phyloP scores from a whole-genome alignment of 495 filamentous ascomycete genomes.

The Niebla homalea region DNA sequence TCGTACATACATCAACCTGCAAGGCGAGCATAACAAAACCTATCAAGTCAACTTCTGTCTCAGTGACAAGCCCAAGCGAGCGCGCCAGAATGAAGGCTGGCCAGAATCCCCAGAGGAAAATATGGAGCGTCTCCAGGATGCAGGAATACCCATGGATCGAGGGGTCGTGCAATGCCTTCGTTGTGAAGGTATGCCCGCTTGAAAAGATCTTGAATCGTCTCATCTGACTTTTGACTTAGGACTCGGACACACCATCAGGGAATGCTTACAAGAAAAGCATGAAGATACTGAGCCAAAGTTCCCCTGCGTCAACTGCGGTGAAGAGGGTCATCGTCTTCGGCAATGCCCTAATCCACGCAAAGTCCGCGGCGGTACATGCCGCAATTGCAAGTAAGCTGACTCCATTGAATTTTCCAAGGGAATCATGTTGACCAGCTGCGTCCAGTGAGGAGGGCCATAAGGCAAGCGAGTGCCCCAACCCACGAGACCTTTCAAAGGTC shows the following conservation, averaged over 20 bases:
- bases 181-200: conserved; percentile 40
- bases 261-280: conserved; percentile 49
- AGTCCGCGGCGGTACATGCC: conserved; percentile 42
- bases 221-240: conserved; percentile 27
- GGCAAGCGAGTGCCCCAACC: conserved; percentile 51
- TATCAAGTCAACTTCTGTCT: conserved; percentile 62
- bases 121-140: conserved; percentile 54
- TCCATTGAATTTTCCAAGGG: neutral
- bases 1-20: conserved; percentile 67
- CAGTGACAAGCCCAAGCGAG: conserved; percentile 48
- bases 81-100: conserved; percentile 46
- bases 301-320: conserved; percentile 64
- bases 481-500: conserved; percentile 55
- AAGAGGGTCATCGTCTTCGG: conserved; percentile 52
- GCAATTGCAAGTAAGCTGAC: conserved; percentile 60
- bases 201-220: neutral
- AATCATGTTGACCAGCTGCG: conserved; percentile 6
- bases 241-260: conserved; percentile 56
- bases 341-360: conserved; percentile 43
- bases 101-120: conserved; percentile 56
- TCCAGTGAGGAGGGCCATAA: conserved; percentile 43
- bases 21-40: conserved; percentile 64
- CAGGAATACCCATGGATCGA: conserved; percentile 55
- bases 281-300: conserved; percentile 33
- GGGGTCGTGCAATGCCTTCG: conserved; percentile 54